These are phyloP conservation scores for Passiflora organensis DNA, from an alignment of 345 rosid species.

Conservation along the genomic window DNA sequence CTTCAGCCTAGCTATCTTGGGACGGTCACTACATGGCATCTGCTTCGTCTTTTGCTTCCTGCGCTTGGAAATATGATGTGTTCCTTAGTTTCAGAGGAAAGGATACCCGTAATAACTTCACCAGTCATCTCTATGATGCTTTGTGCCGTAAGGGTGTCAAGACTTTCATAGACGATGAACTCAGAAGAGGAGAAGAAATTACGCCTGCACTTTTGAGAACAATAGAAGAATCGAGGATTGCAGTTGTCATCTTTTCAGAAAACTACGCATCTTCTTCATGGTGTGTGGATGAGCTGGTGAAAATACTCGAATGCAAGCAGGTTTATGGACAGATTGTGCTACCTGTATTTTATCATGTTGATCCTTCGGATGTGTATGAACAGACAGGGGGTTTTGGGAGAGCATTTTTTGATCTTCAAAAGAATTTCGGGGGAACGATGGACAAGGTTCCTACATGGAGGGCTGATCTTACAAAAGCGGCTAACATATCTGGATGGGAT, in stretches of 20 bases:
- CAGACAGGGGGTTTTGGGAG: background rate
- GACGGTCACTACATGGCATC: background rate
- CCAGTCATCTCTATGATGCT: no score
- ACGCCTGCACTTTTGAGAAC: background rate
- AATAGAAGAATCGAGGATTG: background rate
- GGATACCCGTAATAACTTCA: background rate
- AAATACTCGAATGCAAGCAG: background rate
- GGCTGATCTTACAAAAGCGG: no score
- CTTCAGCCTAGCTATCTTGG: no score
- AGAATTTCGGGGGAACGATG: background rate
- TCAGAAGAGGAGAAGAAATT: background rate
- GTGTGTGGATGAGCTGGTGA: constrained; percentile 1
- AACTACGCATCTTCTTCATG: constrained; percentile 3
- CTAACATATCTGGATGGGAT: constrained; percentile 1
- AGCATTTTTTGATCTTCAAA: background rate
- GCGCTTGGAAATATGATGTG: background rate
- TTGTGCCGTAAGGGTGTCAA: no score
- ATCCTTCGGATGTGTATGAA: background rate
- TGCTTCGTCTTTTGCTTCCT: background rate
- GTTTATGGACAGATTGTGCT: background rate
- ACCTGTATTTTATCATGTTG: no score
- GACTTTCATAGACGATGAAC: no score
- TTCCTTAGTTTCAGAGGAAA: constrained; percentile 1
- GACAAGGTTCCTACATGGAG: background rate
- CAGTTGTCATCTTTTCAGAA: background rate